phyloP scores from a whole-genome alignment of 1,139 yeast genomes.

The Pichia sp. region DNA sequence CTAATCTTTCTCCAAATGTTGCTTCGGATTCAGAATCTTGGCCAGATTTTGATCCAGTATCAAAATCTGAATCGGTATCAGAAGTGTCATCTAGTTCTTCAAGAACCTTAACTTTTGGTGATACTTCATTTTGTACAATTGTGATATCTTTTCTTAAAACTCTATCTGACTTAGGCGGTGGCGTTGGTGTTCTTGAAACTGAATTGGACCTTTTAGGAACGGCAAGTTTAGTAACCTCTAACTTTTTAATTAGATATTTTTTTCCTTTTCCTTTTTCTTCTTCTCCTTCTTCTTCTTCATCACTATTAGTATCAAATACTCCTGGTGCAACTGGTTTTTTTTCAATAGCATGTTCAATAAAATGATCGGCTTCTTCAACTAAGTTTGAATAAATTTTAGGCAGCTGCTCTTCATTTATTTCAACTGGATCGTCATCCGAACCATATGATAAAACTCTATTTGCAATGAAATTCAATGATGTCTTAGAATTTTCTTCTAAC shows the following conservation, averaged over 20 bases:
- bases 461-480: constrained; percentile 21
- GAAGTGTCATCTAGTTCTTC: not conserved
- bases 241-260: not conserved
- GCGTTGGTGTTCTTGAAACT: not conserved
- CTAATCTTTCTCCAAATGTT: constrained; percentile 4
- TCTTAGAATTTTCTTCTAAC: constrained; percentile 21
- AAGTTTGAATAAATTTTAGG: constrained; percentile 17
- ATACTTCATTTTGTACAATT: too few species aligned
- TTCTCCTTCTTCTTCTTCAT: constrained; percentile 11
- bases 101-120: too few species aligned
- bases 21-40: not conserved
- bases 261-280: constrained; percentile 4
- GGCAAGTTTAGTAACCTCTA: too few species aligned
- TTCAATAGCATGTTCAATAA: constrained; percentile 18
- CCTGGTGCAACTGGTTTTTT: not conserved
- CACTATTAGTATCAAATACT: constrained; percentile 11
- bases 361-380: constrained; percentile 21
- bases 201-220: not conserved
- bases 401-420: constrained; percentile 9
- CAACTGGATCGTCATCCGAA: constrained; percentile 19
- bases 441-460: constrained; percentile 27
- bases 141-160: constrained; percentile 1
- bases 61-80: not conserved
- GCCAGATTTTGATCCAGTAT: not conserved
- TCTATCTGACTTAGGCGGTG: not conserved